Evolutionary conservation across 1,139 yeast species (phyloP).

Genomic region (Blastobotrys raffinosifermentans): DNA sequence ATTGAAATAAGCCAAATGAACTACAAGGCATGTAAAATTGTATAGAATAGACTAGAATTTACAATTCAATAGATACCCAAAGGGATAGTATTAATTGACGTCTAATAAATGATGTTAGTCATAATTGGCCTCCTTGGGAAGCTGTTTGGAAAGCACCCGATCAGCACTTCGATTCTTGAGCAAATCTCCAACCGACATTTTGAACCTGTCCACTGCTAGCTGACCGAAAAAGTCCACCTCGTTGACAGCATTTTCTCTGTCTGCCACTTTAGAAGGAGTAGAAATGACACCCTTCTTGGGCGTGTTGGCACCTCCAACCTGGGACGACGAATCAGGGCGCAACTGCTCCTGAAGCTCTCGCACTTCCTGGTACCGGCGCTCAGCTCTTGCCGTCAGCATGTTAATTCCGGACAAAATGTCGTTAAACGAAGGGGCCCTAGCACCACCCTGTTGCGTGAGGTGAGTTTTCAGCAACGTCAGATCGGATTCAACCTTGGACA

Average conservation of each 20-base stretch:
- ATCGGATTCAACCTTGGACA: slow-evolving; percentile 19
- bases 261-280: neutral
- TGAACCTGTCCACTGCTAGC: slow-evolving; percentile 14
- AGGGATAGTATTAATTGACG: too few relatives aligned
- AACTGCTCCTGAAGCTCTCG: slow-evolving; percentile 1
- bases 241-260: slow-evolving; percentile 11
- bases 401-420: slow-evolving; percentile 14
- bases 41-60: too few relatives aligned
- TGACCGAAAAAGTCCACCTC: slow-evolving; percentile 16
- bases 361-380: slow-evolving; percentile 8
- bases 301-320: neutral
- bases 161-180: slow-evolving; percentile 11
- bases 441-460: slow-evolving; percentile 14
- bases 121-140: too few relatives aligned
- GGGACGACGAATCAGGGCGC: neutral
- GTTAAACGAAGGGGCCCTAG: slow-evolving; percentile 14
- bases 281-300: too few relatives aligned
- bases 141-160: too few relatives aligned
- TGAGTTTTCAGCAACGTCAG: slow-evolving; percentile 19
- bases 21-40: too few relatives aligned
- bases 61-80: too few relatives aligned
- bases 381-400: slow-evolving; percentile 13
- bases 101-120: too few relatives aligned
- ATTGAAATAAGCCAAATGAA: too few relatives aligned
- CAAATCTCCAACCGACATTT: slow-evolving; percentile 12